Conservation (phyloP, 2,329 filamentous ascomycete species). For the Fusarium sp. region DNA sequence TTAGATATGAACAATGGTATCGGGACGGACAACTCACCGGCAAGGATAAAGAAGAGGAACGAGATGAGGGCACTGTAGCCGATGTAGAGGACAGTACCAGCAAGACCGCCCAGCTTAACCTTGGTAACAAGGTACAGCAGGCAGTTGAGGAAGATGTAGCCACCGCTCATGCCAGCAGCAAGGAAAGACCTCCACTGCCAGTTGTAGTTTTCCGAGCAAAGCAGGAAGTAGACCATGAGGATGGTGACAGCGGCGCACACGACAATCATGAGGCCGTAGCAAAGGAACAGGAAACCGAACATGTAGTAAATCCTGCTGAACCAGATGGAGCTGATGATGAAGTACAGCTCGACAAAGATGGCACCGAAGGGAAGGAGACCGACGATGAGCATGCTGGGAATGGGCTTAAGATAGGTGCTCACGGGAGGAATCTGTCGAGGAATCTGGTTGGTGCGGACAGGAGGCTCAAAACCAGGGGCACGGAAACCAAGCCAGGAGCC, state of each 20-base stretch:
- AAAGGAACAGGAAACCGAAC: slow-evolving; percentile 99
- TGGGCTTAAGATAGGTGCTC: slow-evolving; percentile 83
- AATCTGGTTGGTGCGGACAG: slow-evolving; percentile 97
- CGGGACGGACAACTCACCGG: slow-evolving; percentile 72
- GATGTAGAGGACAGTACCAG: slow-evolving; percentile 90
- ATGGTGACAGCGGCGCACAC: slow-evolving; percentile 94
- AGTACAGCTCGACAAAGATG: slow-evolving; percentile 98
- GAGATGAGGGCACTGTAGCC: slow-evolving; percentile 92
- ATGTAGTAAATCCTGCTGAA: slow-evolving; percentile 99
- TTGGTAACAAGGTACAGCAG: slow-evolving; percentile 92
- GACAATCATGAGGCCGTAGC: slow-evolving; percentile 97
- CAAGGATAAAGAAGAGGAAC: slow-evolving; percentile 92
- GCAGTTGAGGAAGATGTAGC: slow-evolving; percentile 92
- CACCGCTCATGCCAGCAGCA: slow-evolving; percentile 88
- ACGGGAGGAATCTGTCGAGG: slow-evolving; percentile 93
- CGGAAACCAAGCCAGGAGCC: slow-evolving; percentile 96
- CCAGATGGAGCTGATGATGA: slow-evolving; percentile 99
- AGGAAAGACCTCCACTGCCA: slow-evolving; percentile 99
- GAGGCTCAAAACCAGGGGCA: slow-evolving; percentile 75
- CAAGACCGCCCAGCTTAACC: slow-evolving; percentile 84
- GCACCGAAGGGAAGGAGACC: slow-evolving; percentile 94
- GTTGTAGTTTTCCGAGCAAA: slow-evolving; percentile 97
- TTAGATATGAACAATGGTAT: slow-evolving; percentile 24
- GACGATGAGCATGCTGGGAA: slow-evolving; percentile 92
- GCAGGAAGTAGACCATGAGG: slow-evolving; percentile 93